Evolutionary conservation across 176 grass and related monocot species (phyloP), one percentile per base, ranked within the genome.

Genomic region (Cocos nucifera): DNA sequence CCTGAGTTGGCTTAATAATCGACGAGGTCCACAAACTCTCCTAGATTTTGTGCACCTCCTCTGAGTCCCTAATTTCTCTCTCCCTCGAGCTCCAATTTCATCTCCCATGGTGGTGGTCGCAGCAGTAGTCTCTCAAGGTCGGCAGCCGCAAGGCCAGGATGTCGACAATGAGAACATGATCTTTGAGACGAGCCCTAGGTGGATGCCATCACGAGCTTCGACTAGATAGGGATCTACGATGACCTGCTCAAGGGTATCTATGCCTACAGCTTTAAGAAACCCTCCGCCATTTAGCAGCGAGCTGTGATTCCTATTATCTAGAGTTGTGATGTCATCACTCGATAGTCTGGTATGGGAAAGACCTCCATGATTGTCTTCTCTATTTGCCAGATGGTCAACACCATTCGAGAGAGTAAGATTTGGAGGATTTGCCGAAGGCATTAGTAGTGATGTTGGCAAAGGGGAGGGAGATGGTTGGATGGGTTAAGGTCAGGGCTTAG

Each of bases 161-260:
- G 66, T 90, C 51, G 84, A 88, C 58, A 84, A 97, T 24, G 87
- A 97, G 20, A 79, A 84, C 55, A 65, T 97, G 22, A 83, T 73
- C 51, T 97, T 91, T 73, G 87, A 97, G 72, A 97, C 93, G 32
- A 85, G 84, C 12, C 73, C 81, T 12, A 84, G 23, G 93, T 97
- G 1, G 84, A 97, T 63, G 87, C 87, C 19, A 76, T 97, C 12
- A 80, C 62, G 54, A 91, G 66, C 78, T 97, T 97, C 80, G 87
- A 97, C 66, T 76, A 84, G 74, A 98, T 98, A 84, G 93, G 84
- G 7, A 85, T 98, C 64, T 83, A 67, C 58, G 92, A 97, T 70
- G 81, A 92, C 52, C 85, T 92, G 22, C 93, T 98, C 17, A 82
- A 79, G 12, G 24, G 57, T 4, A 28, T 28, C 23, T 59, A 59